Percentiles rank a stretch among this genome's conserved stretches.
Evolutionary conservation across 2,329 filamentous ascomycete species (phyloP).

Genomic region (Fusarium annulatum): DNA sequence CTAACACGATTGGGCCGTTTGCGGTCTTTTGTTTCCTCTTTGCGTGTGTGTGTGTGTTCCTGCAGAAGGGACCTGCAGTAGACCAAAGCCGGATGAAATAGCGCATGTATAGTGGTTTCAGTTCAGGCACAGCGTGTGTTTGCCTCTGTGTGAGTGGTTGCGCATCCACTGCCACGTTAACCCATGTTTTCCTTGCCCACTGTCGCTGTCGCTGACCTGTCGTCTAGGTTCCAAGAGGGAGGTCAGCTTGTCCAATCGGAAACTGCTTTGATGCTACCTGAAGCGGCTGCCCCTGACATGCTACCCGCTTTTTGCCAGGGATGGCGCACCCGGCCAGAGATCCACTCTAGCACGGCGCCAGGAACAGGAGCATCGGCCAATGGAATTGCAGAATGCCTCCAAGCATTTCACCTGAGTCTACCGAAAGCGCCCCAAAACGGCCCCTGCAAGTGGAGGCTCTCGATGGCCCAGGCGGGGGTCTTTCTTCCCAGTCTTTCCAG

Average conservation of each 20-base stretch:
- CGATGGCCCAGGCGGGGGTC: conserved; percentile 1
- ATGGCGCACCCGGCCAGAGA: conserved; percentile 7
- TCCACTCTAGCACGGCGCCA: conserved; percentile 20
- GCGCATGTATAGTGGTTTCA: conserved; percentile 33
- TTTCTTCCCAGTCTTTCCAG: background rate
- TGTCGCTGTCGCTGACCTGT: conserved; percentile 10
- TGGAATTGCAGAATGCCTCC: background rate
- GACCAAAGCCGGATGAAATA: conserved; percentile 20
- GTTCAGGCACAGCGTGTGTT: conserved; percentile 13
- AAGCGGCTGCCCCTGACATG: conserved; percentile 25
- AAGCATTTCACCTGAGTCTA: conserved; percentile 26
- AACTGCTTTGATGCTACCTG: conserved; percentile 4
- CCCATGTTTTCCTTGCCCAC: conserved; percentile 19
- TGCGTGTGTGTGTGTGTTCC: conserved; percentile 27
- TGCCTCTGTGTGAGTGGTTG: conserved; percentile 4
- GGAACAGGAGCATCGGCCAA: conserved; percentile 17
- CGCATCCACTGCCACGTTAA: conserved; percentile 35
- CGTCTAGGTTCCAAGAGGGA: conserved; percentile 7
- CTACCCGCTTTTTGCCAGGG: conserved; percentile 8
- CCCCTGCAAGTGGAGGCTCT: conserved; percentile 38
- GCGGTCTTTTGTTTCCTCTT: conserved; percentile 19
- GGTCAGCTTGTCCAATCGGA: conserved; percentile 28
- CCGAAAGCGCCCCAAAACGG: conserved; percentile 27
- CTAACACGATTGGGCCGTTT: conserved; percentile 24
- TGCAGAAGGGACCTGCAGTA: conserved; percentile 37